A percentile compares a stretch with the other conserved stretches of the same genome.
Evolutionary conservation across 257 asterid genomes (phyloP).

Genomic region (Verbena officinalis): DNA sequence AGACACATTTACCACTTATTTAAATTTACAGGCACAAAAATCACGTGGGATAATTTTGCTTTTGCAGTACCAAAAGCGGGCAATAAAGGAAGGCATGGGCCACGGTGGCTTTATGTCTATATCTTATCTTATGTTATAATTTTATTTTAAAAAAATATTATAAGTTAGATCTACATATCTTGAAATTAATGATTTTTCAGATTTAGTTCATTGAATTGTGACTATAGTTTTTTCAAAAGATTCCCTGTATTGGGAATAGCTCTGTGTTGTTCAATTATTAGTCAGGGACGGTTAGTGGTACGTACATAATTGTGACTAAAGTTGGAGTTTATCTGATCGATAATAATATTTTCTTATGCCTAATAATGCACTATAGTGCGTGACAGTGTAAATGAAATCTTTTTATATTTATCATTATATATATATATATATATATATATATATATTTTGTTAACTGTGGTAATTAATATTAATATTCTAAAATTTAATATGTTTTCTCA

Average conservation of each 20-base stretch:
- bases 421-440: too few species aligned
- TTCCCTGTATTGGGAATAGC: constrained; percentile 23
- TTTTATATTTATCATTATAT: too few species aligned
- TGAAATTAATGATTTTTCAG: too few species aligned
- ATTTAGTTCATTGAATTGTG: constrained; percentile 21
- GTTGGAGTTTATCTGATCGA: neutral
- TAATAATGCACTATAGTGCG: too few species aligned
- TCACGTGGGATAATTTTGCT: constrained; percentile 31
- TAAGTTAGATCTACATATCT: neutral
- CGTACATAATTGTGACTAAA: constrained; percentile 1
- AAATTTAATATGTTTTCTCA: too few species aligned
- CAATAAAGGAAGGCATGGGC: constrained; percentile 14
- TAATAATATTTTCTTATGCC: too few species aligned
- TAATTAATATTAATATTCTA: too few species aligned
- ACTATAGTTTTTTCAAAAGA: constrained; percentile 14
- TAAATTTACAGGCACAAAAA: constrained; percentile 26
- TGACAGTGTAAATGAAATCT: too few species aligned
- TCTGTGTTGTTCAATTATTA: constrained; percentile 18
- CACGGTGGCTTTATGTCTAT: constrained; percentile 25
- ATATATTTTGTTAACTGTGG: too few species aligned
- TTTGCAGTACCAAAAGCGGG: constrained; percentile 5
- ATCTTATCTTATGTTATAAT: neutral
- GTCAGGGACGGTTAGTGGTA: neutral
- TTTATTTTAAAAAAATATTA: neutral
- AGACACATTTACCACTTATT: constrained; percentile 11